Evolutionary conservation across 495 filamentous ascomycete species (phyloP), one percentile per base, ranked within the genome.

Genomic region (Cercophora newfieldiana): DNA sequence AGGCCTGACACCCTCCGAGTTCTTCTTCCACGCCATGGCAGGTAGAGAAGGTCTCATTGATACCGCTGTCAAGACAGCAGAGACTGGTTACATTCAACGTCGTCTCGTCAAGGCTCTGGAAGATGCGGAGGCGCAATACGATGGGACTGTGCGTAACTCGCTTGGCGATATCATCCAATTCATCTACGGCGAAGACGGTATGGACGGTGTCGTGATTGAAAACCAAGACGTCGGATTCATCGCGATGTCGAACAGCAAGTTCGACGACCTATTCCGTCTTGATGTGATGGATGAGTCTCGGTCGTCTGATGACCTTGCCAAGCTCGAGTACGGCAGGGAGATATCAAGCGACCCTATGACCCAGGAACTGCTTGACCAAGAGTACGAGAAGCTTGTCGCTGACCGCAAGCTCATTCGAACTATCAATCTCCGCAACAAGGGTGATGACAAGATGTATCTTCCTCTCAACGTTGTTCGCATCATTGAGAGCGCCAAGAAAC

Each of bases 21-120:
- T 98, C 78, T 99, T 97, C 83, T 99, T 99, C 85, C 95, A 99
- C 81, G 95, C 95, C 69, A 99, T 99, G 95, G 95, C 95, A 80
- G 95, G 95, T 91, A 89, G 95, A 81, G 95, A 99, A 79, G 95
- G 95, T 95, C 83, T 99, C 53, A 99, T 99, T 70, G 95, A 99
- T 86, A 99, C 95, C 22, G 95, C 95, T 70, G 95, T 99, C 74
- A 99, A 99, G 85, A 99, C 95, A 66, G 95, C 95, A 33, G 95
- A 99, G 74, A 99, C 95, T 49, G 95, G 95, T 79, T 99, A 99
- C 76, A 98, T 99, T 68, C 95, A 99, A 79, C 92, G 95, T 78
- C 91, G 96, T 79, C 84, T 99, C 44, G 95, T 99, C 73, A 99
- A 99, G 78, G 95, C 95, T 10, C 83, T 99, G 24, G 95, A 99